Base-by-base conservation (phyloP, 2,329 filamentous ascomycete species). In the Mycocentrospora acerina region DNA sequence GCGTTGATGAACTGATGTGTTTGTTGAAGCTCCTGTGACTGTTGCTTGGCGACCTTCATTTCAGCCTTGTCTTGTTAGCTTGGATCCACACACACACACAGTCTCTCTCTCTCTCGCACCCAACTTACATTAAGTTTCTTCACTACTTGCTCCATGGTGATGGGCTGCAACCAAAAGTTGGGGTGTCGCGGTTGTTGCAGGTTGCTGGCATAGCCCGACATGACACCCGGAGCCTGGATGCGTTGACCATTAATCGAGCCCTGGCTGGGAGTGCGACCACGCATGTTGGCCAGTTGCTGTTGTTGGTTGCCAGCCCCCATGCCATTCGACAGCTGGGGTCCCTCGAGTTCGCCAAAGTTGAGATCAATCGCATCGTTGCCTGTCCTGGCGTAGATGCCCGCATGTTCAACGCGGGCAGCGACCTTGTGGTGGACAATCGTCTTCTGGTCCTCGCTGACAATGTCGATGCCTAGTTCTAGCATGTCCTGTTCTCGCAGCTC, bases 401-500 rank as follows among this genome's bases (percentile, higher is more conserved):
- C 90, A 70, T 96, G 89, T 66, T 98, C 93, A 39, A 98, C 90
- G 64, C 94, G 94, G 39, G 93, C 90, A 14, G 91, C 90, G 32
- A 98, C 93, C 64, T 98, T 98, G 73, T 97, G 93, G 63, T 98
- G 93, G 11, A 98, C 90, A 18, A 98, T 90, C 0, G 90, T 96
- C 71, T 95, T 97, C 66, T 97, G 91, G 64, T 98, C 93, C 67
- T 98, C 93, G 68, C 89, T 95, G 35, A 98, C 91, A 60, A 98
- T 98, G 63, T 98, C 93, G 57, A 98, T 98, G 39, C 93, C 93
- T 24, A 98, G 78, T 64, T 98, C 93, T 36, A 98, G 74, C 48
- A 93, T 88, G 62, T 98, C 93, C 51, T 89, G 85, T 43, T 91
- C 90, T 59, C 90, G 85, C 24, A 98, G 74, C 63, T 97, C 91